These are phyloP conservation scores for Trichoderma endophyticum DNA, from an alignment of 2,329 filamentous ascomycete species.

Conservation along the genomic window DNA sequence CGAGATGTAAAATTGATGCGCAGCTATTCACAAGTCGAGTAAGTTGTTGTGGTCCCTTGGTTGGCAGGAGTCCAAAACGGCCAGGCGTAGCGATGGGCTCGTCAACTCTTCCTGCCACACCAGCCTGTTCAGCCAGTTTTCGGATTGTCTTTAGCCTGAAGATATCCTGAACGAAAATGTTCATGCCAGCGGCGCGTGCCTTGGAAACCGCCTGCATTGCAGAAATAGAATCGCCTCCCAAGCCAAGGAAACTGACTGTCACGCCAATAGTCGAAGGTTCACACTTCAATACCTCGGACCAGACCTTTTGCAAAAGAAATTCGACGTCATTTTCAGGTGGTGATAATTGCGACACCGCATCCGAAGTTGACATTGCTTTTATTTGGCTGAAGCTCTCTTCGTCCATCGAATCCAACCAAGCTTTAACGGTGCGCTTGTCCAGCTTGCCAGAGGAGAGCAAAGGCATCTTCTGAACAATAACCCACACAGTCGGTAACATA, in stretches of 20 bases:
- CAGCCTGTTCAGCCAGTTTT: not conserved
- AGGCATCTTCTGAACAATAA: not conserved
- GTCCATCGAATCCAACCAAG: not conserved
- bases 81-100: not conserved
- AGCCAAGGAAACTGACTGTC: not conserved
- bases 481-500: not conserved
- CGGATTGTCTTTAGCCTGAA: not conserved
- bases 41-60: not conserved
- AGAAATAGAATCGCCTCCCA: not conserved
- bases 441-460: not conserved
- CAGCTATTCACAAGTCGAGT: not conserved
- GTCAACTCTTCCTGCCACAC: not conserved
- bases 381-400: not conserved
- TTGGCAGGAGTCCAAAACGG: not conserved
- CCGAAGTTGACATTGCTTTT: not conserved
- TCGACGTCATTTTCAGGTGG: not conserved
- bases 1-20: not conserved
- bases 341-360: not conserved
- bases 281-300: not conserved
- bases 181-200: not conserved
- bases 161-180: not conserved
- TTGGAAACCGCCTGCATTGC: not conserved
- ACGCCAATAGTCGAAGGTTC: not conserved
- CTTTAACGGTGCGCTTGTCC: not conserved
- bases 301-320: not conserved